Evolutionary conservation across 169 alveolate species (phyloP), one percentile per base, ranked within the genome.

Genomic region (Eimeria praecox): DNA sequence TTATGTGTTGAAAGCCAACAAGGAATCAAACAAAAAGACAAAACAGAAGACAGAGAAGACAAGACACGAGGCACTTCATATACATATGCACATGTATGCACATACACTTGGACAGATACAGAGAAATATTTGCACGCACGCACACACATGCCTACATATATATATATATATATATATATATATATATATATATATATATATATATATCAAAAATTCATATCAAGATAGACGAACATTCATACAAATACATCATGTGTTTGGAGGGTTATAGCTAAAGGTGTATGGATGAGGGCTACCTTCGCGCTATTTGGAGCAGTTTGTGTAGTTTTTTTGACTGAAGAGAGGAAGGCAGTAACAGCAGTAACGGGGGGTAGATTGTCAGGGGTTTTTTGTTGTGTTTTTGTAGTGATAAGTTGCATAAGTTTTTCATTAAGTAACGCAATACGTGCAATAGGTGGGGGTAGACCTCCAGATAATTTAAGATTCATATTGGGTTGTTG

Each of bases 361-460:
- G 78, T 33, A 30, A 69, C 33, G 6, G 78, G 77, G 27, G 75
- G 52, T 33, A 40, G 40, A 54, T 64, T 64, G 22, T 64, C 75
- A 5, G 75, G 75, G 0, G 9, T 27, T 64, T 86, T 69, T 54
- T 95, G 96, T 69, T 90, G 96, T 24, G 95, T 59, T 54, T 87
- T 95, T 4, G 73, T 5, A 42, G 62, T 73, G 64, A 95, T 92
- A 30, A 78, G 90, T 44, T 92, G 95, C 73, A 95, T 94, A 62
- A 95, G 77, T 49, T 46, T 56, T 33, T 90, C 69, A 86, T 95
- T 96, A 22, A 80, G 89, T 2, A 12, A 52, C 18, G 96, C 88
- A 44, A 95, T n/a, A 40, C 59, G 20, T 27, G 75, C 69, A 22
- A 90, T 73, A 0, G 82, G 66, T 8, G 71, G 66, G 10, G 96